Percentiles rank a stretch among this genome's conserved stretches.
Conservation (phyloP, 208 protist species). For the Porcisia deanei region DNA sequence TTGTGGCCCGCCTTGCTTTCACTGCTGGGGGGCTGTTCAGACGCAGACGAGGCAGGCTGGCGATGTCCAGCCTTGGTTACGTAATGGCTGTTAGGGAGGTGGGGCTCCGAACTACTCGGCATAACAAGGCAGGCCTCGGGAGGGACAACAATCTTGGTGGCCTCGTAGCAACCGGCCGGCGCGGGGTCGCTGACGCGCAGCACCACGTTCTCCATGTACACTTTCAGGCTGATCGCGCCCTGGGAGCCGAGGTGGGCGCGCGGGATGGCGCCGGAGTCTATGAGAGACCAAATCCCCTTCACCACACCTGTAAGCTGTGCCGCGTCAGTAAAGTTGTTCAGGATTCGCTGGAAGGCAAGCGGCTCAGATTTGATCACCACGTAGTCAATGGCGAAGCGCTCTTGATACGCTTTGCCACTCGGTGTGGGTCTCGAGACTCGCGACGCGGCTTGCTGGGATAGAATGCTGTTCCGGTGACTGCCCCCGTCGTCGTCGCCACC, state of each 20-base stretch:
- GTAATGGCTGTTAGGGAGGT: neutral
- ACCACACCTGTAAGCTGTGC: constrained; percentile 43
- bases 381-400: constrained; percentile 74
- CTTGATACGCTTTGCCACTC: constrained; percentile 34
- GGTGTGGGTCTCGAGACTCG: constrained; percentile 17
- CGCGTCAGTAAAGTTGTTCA: constrained; percentile 20
- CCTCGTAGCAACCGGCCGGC: constrained; percentile 10
- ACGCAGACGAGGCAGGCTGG: neutral
- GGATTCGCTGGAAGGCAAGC: constrained; percentile 49
- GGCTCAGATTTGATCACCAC: constrained; percentile 41
- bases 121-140: constrained; percentile 19
- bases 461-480: neutral
- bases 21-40: neutral
- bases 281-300: constrained; percentile 58
- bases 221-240: constrained; percentile 46
- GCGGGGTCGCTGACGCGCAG: constrained; percentile 26
- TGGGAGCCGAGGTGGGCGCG: constrained; percentile 34
- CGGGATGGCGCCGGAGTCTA: constrained; percentile 39
- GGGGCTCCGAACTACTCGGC: neutral
- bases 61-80: neutral
- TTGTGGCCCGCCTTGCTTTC: neutral
- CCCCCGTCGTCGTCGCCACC: constrained; percentile 9
- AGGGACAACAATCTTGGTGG: constrained; percentile 34
- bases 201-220: constrained; percentile 54
- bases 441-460: constrained; percentile 5